These are phyloP conservation scores for Botryobasidium botryosum DNA, from an alignment of 768 basidiomycete genomes.

Conservation along the genomic window DNA sequence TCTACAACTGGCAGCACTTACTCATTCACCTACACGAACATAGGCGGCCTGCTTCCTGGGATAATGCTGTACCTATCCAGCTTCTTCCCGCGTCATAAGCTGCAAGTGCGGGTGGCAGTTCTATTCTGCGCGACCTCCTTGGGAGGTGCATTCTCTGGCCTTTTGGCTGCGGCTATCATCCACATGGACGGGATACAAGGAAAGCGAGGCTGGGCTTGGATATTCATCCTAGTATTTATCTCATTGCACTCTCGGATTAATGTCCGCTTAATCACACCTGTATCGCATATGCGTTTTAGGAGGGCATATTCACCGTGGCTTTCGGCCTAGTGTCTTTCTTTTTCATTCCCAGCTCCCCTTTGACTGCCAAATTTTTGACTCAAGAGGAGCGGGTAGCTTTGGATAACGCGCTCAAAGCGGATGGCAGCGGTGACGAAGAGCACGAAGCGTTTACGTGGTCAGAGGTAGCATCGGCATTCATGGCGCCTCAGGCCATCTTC, in stretches of 20 bases:
- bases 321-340: neutral
- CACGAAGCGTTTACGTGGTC: neutral
- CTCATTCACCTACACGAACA: neutral
- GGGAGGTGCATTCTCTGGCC: conserved; percentile 1
- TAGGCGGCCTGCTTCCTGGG: conserved; percentile 4
- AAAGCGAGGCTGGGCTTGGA: neutral
- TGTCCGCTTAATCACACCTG: neutral
- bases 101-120: neutral
- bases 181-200: neutral
- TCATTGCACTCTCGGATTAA: neutral
- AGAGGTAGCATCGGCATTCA: neutral
- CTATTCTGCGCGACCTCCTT: neutral
- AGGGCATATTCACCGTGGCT: neutral
- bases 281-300: neutral
- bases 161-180: neutral
- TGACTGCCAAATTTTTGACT: neutral
- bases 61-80: neutral
- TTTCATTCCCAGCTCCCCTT: neutral
- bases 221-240: neutral
- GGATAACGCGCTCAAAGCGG: neutral
- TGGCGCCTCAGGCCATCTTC: neutral
- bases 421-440: neutral
- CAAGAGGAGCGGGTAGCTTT: neutral
- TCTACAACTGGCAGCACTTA: neutral
- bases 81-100: neutral